Evolutionary conservation across 768 basidiomycete species (phyloP), one percentile per base, ranked within the genome.

Genomic region (Leccinellum rugosiceps): DNA sequence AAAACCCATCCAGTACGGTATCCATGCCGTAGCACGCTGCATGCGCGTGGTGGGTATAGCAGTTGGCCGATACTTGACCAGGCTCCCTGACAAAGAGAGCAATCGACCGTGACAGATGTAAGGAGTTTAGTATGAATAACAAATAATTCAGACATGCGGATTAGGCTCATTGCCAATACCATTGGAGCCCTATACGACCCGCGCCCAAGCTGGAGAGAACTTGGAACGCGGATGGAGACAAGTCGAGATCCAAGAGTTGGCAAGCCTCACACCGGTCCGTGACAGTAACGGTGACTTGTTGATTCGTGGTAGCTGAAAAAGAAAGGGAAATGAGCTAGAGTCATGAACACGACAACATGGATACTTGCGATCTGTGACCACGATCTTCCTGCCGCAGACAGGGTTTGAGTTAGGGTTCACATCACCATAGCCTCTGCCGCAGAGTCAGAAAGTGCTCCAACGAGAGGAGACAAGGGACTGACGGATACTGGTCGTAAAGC

Each of bases 401-500:
- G 91, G 89, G 75, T 94, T 92, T 55, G 60, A 65, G 71, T 92
- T 93, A 26, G 90, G 87, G 76, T 93, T 83, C 6, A 50, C 76
- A 25, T 80, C 79, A 17, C 71, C 52, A 67, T 83, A 87, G 10
- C 77, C 80, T 46, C 87, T 90, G 46, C 7, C 17, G 34, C 14
- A 53, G 41, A 44, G 23, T 56, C 52, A 62, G 60, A 15, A 25
- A 35, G 25, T 17, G 31, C 28, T 17, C 11, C n/a, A 3, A 1
- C 1, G 0, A 17, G 7, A 17, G 2, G 14, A 44, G 10, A 52
- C 25, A 25, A 19, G 28, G 13, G 14, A 64, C 76, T 52, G 41
- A 76, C 75, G 75, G 73, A 62, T 51, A 77, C 1, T 1, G 0
- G 48, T 78, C 75, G 56, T 73, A 80, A 19, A 78, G 55, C 4